A percentile compares a stretch with the other conserved stretches of the same genome.
phyloP scores from a whole-genome alignment of 305 asterid species.

The Fraxinus baroniana region DNA sequence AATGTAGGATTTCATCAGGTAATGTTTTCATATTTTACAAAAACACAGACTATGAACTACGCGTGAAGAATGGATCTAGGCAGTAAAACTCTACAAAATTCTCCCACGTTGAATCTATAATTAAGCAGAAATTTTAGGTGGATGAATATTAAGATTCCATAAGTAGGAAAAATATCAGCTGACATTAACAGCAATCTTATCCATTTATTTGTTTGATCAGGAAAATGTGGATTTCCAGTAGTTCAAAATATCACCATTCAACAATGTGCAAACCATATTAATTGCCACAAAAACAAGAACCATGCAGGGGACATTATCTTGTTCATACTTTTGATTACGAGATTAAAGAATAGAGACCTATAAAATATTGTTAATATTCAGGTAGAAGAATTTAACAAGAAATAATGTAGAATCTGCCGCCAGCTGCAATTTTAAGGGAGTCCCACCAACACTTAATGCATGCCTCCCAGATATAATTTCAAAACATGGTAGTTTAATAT shows the following conservation, averaged over 20 bases:
- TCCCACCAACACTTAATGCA: slow-evolving; percentile 15
- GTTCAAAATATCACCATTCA: neutral
- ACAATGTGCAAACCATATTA: neutral
- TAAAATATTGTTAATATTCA: no score
- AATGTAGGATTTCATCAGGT: neutral
- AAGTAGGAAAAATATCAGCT: neutral
- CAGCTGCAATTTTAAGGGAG: no score
- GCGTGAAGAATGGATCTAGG: neutral
- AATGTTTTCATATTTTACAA: neutral
- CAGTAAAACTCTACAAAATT: neutral
- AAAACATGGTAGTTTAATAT: neutral
- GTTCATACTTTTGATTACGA: no score
- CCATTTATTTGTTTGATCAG: neutral
- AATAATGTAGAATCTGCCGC: no score
- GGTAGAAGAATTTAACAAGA: no score
- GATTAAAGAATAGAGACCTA: no score
- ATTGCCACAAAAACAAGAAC: neutral
- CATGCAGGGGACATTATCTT: no score
- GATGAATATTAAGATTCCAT: neutral
- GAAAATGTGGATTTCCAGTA: neutral
- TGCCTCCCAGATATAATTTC: slow-evolving; percentile 15
- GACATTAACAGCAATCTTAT: neutral
- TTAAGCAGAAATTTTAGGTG: neutral
- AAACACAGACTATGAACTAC: neutral
- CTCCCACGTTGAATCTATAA: neutral